Evolutionary conservation across 140 eudicot genomes (phyloP).

Genomic region (Erigeron philadelphicus): DNA sequence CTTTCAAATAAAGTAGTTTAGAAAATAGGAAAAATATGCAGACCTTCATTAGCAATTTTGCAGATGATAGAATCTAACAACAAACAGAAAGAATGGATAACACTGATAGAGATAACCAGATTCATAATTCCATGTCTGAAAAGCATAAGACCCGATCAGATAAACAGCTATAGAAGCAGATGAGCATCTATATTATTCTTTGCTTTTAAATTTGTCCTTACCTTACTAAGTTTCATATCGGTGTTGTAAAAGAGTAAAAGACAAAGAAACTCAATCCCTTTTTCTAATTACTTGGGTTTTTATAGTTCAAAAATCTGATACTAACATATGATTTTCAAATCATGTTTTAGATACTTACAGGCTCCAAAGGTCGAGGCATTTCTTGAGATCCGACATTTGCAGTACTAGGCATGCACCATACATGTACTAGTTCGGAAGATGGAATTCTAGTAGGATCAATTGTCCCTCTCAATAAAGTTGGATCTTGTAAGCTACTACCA

Average conservation of each 20-base stretch:
- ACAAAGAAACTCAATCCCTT: constrained; percentile 4
- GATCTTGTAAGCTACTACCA: constrained; percentile 46
- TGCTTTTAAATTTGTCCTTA: background rate
- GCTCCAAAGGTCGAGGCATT: constrained; percentile 73
- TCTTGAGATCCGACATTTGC: constrained; percentile 93
- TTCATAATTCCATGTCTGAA: constrained; percentile 13
- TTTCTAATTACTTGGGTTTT: constrained; percentile 12
- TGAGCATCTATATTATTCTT: background rate
- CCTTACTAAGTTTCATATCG: constrained; percentile 15
- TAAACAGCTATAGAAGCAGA: background rate
- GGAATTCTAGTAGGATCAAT: constrained; percentile 79
- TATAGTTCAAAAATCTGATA: constrained; percentile 9
- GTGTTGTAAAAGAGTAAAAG: constrained; percentile 12
- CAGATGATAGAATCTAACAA: background rate
- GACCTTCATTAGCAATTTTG: background rate
- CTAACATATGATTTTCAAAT: background rate
- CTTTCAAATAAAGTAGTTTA: constrained; percentile 37
- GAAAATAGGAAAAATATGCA: background rate
- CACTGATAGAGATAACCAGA: constrained; percentile 9
- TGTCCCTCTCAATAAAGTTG: constrained; percentile 46
- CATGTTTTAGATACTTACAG: constrained; percentile 44
- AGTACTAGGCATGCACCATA: constrained; percentile 97
- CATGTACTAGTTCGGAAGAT: constrained; percentile 69
- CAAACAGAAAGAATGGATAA: background rate
- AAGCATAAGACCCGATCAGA: background rate